Conservation (phyloP, 805 yeast species). For the Cyberlindnera nakhonratchasimensis region DNA sequence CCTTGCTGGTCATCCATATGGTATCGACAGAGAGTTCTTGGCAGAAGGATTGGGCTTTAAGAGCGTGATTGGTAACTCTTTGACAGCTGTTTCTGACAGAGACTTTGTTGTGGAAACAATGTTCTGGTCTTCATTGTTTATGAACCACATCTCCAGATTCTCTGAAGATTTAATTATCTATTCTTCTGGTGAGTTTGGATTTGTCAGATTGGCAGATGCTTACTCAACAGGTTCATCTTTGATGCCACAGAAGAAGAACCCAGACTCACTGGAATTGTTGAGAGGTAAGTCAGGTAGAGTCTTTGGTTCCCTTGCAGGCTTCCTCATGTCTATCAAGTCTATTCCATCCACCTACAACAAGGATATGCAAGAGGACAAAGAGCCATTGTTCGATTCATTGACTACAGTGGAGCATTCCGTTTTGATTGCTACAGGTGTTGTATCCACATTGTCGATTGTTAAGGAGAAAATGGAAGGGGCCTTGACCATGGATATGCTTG, state of each 20-base stretch:
- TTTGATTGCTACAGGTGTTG: conserved; percentile 92
- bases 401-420: conserved; percentile 91
- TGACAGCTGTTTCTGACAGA: conserved; percentile 96
- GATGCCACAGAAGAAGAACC: conserved; percentile 99
- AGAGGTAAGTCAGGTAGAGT: conserved; percentile 98
- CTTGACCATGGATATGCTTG: conserved; percentile 97
- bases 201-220: conserved; percentile 90
- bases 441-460: conserved; percentile 78
- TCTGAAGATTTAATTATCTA: conserved; percentile 93
- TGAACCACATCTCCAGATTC: conserved; percentile 93
- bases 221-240: conserved; percentile 97
- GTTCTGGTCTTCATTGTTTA: conserved; percentile 92
- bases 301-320: conserved; percentile 92
- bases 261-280: conserved; percentile 90
- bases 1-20: conserved; percentile 98
- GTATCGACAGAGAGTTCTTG: conserved; percentile 91
- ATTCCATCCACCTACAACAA: conserved; percentile 97
- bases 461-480: conserved; percentile 79
- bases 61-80: conserved; percentile 89
- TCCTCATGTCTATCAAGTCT: conserved; percentile 94
- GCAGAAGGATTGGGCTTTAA: conserved; percentile 77
- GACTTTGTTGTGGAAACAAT: conserved; percentile 94
- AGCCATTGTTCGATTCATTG: conserved; percentile 91
- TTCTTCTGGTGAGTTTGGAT: conserved; percentile 97
- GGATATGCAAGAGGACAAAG: conserved; percentile 99